phyloP scores from a whole-genome alignment of 2,329 filamentous ascomycete species.

The Colletotrichum scovillei region DNA sequence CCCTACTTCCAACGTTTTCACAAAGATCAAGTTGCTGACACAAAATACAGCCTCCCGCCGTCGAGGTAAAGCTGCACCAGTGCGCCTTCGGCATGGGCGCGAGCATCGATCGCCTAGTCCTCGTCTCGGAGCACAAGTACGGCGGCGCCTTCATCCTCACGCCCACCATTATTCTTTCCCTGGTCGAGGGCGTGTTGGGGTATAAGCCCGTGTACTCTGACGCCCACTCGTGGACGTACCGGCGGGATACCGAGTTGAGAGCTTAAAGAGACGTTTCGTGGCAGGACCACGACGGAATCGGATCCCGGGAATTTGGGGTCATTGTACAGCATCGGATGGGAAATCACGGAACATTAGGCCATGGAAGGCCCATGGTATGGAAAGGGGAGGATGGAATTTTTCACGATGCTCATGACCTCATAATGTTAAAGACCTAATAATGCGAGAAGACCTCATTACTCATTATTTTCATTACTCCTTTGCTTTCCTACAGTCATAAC shows the following conservation, averaged over 20 bases:
- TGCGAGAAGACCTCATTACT: neutral
- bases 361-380: neutral
- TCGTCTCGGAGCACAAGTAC: conserved; percentile 50
- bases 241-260: conserved; percentile 32
- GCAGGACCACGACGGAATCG: neutral
- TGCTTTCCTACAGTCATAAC: too few species aligned
- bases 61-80: conserved; percentile 55
- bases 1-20: too few species aligned
- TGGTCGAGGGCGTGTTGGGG: conserved; percentile 60
- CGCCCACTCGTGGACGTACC: conserved; percentile 35
- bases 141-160: conserved; percentile 48
- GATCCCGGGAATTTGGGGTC: neutral
- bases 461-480: neutral
- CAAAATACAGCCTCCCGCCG: conserved; percentile 50
- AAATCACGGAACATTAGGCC: neutral
- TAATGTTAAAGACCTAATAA: conserved; percentile 1
- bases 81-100: conserved; percentile 57
- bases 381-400: neutral
- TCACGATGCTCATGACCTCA: neutral
- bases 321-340: neutral
- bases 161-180: conserved; percentile 54
- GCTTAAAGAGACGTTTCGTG: neutral
- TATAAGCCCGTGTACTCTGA: conserved; percentile 48
- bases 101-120: conserved; percentile 55
- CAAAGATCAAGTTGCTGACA: neutral